Percentiles rank a stretch among this genome's conserved stretches.
Conservation (phyloP, 768 basidiomycete genomes). For the Coprinopsis cinerea region DNA sequence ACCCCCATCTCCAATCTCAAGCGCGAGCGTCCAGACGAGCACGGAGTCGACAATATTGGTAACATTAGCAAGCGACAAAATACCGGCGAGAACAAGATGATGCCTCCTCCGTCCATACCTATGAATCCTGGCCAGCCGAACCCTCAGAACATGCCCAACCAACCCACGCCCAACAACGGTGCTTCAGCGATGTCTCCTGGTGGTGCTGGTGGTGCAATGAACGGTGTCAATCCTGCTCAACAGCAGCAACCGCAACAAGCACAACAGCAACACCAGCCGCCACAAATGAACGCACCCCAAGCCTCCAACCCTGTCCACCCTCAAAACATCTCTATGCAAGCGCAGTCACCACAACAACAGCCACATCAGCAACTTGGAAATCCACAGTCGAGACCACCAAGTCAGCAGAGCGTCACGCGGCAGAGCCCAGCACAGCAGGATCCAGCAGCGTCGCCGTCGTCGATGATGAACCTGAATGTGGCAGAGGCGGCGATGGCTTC, state of each 20-base stretch:
- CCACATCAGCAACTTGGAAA: not conserved
- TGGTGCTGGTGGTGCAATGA: slow-evolving; percentile 13
- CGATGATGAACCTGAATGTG: slow-evolving; percentile 15
- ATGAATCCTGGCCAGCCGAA: slow-evolving; percentile 17
- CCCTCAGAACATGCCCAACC: slow-evolving; percentile 12
- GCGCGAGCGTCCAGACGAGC: slow-evolving; percentile 56
- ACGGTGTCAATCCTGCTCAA: slow-evolving; percentile 6
- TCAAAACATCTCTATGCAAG: not conserved
- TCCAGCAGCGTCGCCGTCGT: slow-evolving; percentile 7
- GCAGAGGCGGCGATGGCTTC: slow-evolving; percentile 33
- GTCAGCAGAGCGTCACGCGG: slow-evolving; percentile 5
- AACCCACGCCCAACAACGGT: slow-evolving; percentile 9
- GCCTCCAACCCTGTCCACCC: not conserved
- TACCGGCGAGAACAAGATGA: slow-evolving; percentile 57
- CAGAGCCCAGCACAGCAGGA: slow-evolving; percentile 5
- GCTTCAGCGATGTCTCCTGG: slow-evolving; percentile 19
- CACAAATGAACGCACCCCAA: slow-evolving; percentile 3
- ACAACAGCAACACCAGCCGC: slow-evolving; percentile 12
- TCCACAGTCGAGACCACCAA: slow-evolving; percentile 1
- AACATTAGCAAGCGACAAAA: slow-evolving; percentile 58
- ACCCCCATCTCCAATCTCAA: slow-evolving; percentile 34
- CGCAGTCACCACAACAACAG: slow-evolving; percentile 2
- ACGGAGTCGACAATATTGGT: slow-evolving; percentile 20
- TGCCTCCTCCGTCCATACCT: slow-evolving; percentile 37
- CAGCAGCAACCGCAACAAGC: slow-evolving; percentile 12